These are phyloP conservation scores for Bipolaris gigantea DNA, from an alignment of 2,329 filamentous ascomycete species.

Conservation along the genomic window DNA sequence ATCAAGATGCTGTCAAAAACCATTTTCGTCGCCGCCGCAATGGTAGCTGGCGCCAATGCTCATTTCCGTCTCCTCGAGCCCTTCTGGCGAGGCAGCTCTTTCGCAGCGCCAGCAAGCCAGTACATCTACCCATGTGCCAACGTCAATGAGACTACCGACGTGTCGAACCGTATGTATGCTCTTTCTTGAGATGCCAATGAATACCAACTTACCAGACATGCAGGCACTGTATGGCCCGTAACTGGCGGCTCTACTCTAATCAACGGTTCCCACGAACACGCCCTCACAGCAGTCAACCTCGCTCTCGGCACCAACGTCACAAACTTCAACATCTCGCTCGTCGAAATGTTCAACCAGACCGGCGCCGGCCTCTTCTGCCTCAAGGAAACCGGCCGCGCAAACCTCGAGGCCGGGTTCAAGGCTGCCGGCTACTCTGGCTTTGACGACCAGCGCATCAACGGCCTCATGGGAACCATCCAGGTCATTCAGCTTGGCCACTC, in stretches of 20 bases:
- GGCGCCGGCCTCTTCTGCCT: conserved; percentile 53
- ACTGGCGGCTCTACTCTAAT: conserved; percentile 49
- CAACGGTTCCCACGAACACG: conserved; percentile 47
- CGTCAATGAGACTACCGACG: conserved; percentile 43
- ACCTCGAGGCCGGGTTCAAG: conserved; percentile 30
- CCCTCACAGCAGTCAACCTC: conserved; percentile 53
- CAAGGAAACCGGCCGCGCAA: conserved; percentile 37
- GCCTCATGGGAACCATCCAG: conserved; percentile 49
- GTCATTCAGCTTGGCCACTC: conserved; percentile 48
- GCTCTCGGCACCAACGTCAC: conserved; percentile 48
- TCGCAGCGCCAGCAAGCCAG: conserved; percentile 41
- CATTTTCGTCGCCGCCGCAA: conserved; percentile 23
- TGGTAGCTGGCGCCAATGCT: conserved; percentile 42
- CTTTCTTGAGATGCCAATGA: background rate
- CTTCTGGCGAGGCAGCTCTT: conserved; percentile 49
- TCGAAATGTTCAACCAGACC: conserved; percentile 52
- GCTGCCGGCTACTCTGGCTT: conserved; percentile 27
- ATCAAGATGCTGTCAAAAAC: conserved; percentile 25
- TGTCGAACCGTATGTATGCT: conserved; percentile 45
- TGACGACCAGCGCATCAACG: conserved; percentile 34
- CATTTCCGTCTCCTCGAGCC: conserved; percentile 51
- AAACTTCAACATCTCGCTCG: conserved; percentile 51
- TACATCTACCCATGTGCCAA: conserved; percentile 49
- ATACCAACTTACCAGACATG: background rate
- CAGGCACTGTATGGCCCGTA: conserved; percentile 47